Conservation (phyloP, 768 basidiomycete species). For the Suillus decipiens region DNA sequence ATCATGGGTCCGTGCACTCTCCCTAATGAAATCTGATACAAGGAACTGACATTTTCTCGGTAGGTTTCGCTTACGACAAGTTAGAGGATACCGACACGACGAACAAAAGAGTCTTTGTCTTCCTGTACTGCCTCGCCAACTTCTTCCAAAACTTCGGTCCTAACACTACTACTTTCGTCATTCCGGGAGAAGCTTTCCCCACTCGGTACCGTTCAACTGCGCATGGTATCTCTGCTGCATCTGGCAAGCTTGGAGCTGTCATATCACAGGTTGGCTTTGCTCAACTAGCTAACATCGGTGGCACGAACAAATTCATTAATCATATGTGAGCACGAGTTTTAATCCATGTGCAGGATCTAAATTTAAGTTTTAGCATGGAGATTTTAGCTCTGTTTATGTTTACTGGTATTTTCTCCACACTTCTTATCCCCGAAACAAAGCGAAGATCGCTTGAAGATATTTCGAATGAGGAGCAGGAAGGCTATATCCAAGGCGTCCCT, state of each 20-base stretch:
- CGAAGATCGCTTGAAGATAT: constrained; percentile 64
- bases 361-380: constrained; percentile 51
- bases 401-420: constrained; percentile 79
- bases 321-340: constrained; percentile 57
- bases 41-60: constrained; percentile 10
- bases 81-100: constrained; percentile 41
- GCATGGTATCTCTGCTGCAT: constrained; percentile 83
- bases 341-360: constrained; percentile 9
- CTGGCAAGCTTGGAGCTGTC: constrained; percentile 83
- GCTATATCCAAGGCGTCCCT: constrained; percentile 43
- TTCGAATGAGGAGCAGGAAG: constrained; percentile 69
- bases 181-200: constrained; percentile 85
- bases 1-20: constrained; percentile 58
- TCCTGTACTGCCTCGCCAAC: constrained; percentile 81
- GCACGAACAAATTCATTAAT: constrained; percentile 56
- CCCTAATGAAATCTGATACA: not conserved
- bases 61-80: constrained; percentile 69
- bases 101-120: constrained; percentile 64
- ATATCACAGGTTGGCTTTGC: constrained; percentile 78
- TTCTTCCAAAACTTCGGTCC: constrained; percentile 92
- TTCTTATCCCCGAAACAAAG: constrained; percentile 82
- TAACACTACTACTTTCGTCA: constrained; percentile 77
- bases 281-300: constrained; percentile 67
- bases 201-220: constrained; percentile 87
- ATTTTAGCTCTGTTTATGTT: constrained; percentile 88